phyloP scores from a whole-genome alignment of 306 rosid genomes.

The Cyclanthera cordifolia region DNA sequence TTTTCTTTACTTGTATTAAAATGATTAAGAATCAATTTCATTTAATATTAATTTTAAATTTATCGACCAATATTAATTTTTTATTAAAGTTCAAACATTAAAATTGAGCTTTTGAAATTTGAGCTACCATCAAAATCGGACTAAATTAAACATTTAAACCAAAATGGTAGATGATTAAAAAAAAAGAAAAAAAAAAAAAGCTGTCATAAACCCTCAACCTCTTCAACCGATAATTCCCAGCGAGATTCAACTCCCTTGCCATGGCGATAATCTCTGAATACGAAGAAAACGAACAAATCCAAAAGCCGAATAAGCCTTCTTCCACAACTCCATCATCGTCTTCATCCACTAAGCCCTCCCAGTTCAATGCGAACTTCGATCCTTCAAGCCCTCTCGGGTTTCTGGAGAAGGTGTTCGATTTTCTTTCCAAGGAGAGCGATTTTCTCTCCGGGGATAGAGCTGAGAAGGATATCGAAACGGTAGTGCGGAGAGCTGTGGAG shows the following conservation, averaged over 20 bases:
- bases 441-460: conserved; percentile 32
- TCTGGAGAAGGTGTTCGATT: conserved; percentile 44
- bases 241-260: neutral
- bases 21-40: too few species aligned
- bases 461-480: conserved; percentile 19
- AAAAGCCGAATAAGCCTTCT: conserved; percentile 10
- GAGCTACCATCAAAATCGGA: too few species aligned
- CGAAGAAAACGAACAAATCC: conserved; percentile 29
- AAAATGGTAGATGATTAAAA: too few species aligned
- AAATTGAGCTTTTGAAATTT: too few species aligned
- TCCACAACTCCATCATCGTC: conserved; percentile 1
- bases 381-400: conserved; percentile 45
- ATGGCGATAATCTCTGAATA: conserved; percentile 75
- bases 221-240: neutral
- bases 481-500: conserved; percentile 22
- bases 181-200: too few species aligned
- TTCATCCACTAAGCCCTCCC: conserved; percentile 16
- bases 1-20: too few species aligned
- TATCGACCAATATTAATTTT: too few species aligned
- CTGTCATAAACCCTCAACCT: neutral
- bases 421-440: conserved; percentile 32
- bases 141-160: too few species aligned
- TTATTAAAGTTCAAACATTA: too few species aligned
- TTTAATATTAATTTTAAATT: too few species aligned
- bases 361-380: conserved; percentile 51